Evolutionary conservation across 2,329 filamentous ascomycete genomes (phyloP).

Genomic region (Fusarium musae): DNA sequence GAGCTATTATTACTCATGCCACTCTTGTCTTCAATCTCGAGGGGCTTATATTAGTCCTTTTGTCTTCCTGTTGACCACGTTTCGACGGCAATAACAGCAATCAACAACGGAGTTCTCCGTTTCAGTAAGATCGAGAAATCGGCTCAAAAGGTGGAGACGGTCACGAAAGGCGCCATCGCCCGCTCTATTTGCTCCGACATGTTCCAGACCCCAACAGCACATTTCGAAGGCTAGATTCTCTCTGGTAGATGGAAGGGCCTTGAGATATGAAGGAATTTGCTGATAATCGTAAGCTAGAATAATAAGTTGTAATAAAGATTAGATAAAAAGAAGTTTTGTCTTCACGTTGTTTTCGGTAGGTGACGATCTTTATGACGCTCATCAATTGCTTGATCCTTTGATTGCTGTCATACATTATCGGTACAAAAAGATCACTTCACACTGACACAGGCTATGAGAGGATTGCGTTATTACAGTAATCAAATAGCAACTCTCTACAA

Average conservation of each 20-base stretch:
- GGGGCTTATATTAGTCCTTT: background rate
- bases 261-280: too few species aligned
- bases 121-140: background rate
- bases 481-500: fast-evolving
- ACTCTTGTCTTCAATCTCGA: too few species aligned
- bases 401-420: background rate
- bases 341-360: fast-evolving
- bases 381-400: fast-evolving
- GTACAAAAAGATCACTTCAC: too few species aligned
- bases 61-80: background rate
- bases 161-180: background rate
- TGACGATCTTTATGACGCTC: fast-evolving
- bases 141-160: background rate
- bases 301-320: background rate
- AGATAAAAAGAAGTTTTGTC: background rate
- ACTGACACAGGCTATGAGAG: fast-evolving
- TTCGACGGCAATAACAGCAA: background rate
- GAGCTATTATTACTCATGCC: background rate
- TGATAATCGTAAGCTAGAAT: fast-evolving
- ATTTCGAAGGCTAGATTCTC: background rate
- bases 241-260: background rate
- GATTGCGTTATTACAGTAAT: fast-evolving
- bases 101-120: fast-evolving
- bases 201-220: background rate
- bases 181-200: background rate